These are phyloP conservation scores for Astragalus membranaceus DNA, from an alignment of 306 rosid genomes.

Conservation along the genomic window DNA sequence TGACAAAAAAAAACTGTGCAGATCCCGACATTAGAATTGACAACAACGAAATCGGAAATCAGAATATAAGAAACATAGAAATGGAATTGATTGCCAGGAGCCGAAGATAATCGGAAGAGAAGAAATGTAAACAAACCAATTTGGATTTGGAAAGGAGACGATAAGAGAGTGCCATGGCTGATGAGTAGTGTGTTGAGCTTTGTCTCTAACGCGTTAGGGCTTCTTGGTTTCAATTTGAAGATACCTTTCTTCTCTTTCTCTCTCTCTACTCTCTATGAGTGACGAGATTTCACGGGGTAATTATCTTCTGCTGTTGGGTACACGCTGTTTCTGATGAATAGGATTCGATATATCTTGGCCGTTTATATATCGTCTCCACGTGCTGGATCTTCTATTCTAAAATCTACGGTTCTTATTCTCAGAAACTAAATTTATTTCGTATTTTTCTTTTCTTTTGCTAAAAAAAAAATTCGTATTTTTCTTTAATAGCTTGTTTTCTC, in stretches of 20 bases:
- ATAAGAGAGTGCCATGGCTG: conserved; percentile 65
- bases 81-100: not conserved
- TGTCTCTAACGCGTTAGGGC: conserved; percentile 15
- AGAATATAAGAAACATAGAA: not conserved
- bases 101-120: not conserved
- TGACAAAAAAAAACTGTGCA: not conserved
- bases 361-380: not conserved
- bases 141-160: conserved; percentile 71
- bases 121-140: conserved; percentile 32
- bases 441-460: too few species aligned
- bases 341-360: not conserved
- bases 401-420: conserved; percentile 2
- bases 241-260: not conserved
- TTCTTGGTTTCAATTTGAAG: not conserved
- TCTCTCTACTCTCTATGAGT: not conserved
- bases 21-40: conserved; percentile 4
- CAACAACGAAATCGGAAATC: not conserved
- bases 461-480: not conserved
- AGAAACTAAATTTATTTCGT: not conserved
- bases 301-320: not conserved
- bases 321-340: not conserved
- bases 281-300: not conserved
- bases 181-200: conserved; percentile 14
- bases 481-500: too few species aligned
- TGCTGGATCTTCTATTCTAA: not conserved